These are phyloP conservation scores for Penicillium coprophilum DNA, from an alignment of 495 filamentous ascomycete species.

Conservation along the genomic window DNA sequence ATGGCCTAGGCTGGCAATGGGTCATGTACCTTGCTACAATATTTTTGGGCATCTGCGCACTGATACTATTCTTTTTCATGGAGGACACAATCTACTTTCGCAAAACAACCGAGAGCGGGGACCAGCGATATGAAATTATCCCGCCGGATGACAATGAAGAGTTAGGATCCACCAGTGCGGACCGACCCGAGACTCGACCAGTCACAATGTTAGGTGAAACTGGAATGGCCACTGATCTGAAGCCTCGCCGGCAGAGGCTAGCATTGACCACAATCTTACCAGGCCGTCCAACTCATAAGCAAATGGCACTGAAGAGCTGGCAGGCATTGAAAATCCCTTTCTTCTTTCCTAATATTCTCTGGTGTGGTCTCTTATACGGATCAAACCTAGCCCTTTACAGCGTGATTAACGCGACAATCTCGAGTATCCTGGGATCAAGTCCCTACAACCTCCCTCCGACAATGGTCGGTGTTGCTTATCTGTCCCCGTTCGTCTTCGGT, in stretches of 20 bases:
- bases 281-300: not conserved
- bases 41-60: slow-evolving; percentile 17
- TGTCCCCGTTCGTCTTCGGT: slow-evolving; percentile 13
- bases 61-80: slow-evolving; percentile 42
- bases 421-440: slow-evolving; percentile 7
- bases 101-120: not conserved
- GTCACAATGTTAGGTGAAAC: too few species aligned
- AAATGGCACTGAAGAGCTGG: not conserved
- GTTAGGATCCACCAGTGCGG: not conserved
- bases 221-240: too few species aligned
- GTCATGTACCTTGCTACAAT: slow-evolving; percentile 50
- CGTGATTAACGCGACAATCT: slow-evolving; percentile 8
- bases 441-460: slow-evolving; percentile 17
- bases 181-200: not conserved
- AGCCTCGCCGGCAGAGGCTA: not conserved
- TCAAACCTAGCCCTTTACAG: slow-evolving; percentile 7
- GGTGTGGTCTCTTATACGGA: slow-evolving; percentile 14
- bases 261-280: not conserved
- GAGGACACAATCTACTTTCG: slow-evolving; percentile 47
- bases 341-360: slow-evolving; percentile 17
- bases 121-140: not conserved
- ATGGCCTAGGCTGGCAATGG: slow-evolving; percentile 47
- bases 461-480: slow-evolving; percentile 10
- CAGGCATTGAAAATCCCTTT: slow-evolving; percentile 4
- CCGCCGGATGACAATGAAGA: not conserved